Base-by-base conservation (phyloP, 257 asterid species). In the Lycium barbarum region DNA sequence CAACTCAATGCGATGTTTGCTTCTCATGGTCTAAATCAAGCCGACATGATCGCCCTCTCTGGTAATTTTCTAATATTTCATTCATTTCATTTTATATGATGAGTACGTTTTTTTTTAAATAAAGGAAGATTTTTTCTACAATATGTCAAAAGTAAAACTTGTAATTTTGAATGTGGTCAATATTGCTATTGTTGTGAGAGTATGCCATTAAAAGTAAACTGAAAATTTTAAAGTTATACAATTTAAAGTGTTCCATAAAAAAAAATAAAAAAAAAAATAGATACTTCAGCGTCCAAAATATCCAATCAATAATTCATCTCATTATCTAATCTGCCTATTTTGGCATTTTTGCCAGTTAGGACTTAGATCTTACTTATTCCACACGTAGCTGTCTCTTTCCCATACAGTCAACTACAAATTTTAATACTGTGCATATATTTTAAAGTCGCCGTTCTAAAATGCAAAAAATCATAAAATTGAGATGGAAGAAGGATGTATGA, bases 11-110 rank as follows among this genome's bases (percentile, higher is more conserved):
- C 87, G 54, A 86, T 94, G 95, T 95, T 95, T 87, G 87, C 90
- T 45, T 79, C 93, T 22, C 88, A 80, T 73, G 94, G 96, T 40
- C 88, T 94, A 0, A 40, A 84, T 82, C 98, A 92, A 84, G 55
- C 87, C 0, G 98, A 95, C 84, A 91, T 95, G 98, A 92, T 94
- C 33, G 98, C 98, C 76, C 95, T 95, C 70, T 95, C 98, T 5
- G 98, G 98, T 95, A 84, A 83, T 2, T 35, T n/a, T 51, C 1
- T 14, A 0, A 14, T 8, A 35, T 3, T 4, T 11, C 0, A 40
- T 17, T 18, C 22, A 2, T 38, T 70, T 70, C 55, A 70, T 8
- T 70, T 40, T 40, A 40, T 40, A 1, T 70, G 9, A 11, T 20
- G 7, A 11, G 9, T 11, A 53, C 57, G 9, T 4, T 45, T 0